Percentiles rank a stretch among this genome's conserved stretches.
phyloP scores from a whole-genome alignment of 805 yeast genomes.

The Candida odintsovae region DNA sequence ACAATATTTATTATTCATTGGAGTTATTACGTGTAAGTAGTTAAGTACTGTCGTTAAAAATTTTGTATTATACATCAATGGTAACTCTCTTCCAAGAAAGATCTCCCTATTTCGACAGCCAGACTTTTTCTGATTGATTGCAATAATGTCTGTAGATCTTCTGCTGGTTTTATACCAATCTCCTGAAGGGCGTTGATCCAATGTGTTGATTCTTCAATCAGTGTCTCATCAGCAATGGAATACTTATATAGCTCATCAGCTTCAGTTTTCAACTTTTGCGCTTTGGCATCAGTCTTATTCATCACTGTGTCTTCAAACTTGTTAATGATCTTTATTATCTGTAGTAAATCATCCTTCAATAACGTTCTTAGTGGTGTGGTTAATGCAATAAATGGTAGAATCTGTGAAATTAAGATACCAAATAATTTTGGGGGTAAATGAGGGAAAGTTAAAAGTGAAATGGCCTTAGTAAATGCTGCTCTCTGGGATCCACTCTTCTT shows the following conservation, averaged over 20 bases:
- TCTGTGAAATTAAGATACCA: conserved; percentile 44
- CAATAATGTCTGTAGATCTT: conserved; percentile 11
- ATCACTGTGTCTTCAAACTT: conserved; percentile 13
- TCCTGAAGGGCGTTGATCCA: conserved; percentile 20
- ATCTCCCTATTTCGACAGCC: conserved; percentile 20
- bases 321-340: conserved; percentile 18
- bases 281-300: conserved; percentile 7
- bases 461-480: conserved; percentile 26
- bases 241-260: conserved; percentile 19
- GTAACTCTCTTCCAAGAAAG: conserved; percentile 9
- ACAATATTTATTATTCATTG: background rate
- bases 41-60: background rate
- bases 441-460: conserved; percentile 39
- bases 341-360: conserved; percentile 15
- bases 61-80: background rate
- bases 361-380: conserved; percentile 17
- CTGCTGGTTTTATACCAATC: conserved; percentile 15
- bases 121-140: conserved; percentile 18
- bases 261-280: conserved; percentile 7
- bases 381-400: conserved; percentile 35
- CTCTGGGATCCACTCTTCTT: conserved; percentile 22
- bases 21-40: background rate
- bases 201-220: conserved; percentile 2
- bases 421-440: conserved; percentile 48
- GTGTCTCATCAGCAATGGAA: conserved; percentile 7